These are phyloP conservation scores for Chimonanthus salicifolius DNA, from an alignment of 164 flowering plant species.

Conservation along the genomic window DNA sequence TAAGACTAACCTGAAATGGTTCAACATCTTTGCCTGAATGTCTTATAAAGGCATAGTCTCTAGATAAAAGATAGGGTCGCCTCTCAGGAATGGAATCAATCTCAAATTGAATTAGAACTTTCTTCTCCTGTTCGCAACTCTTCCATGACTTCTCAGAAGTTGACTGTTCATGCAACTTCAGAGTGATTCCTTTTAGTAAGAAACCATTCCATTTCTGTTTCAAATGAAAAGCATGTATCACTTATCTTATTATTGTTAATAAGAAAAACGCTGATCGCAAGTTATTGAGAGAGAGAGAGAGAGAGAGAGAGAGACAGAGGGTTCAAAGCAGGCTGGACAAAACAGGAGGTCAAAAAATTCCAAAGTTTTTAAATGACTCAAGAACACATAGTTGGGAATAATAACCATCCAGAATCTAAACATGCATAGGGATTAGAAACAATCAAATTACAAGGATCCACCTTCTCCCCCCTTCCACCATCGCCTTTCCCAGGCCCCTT, in stretches of 20 bases:
- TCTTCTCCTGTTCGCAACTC: conserved; percentile 11
- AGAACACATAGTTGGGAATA: neutral
- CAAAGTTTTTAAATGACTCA: neutral
- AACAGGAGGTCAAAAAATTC: no score
- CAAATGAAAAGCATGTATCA: neutral
- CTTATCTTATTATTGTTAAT: neutral
- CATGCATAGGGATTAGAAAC: neutral
- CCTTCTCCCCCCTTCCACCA: neutral
- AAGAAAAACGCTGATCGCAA: neutral
- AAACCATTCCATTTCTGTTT: conserved; percentile 39
- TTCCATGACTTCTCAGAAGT: conserved; percentile 5
- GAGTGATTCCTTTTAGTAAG: conserved; percentile 16
- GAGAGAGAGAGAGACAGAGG: neutral
- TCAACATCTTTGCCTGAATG: conserved; percentile 17
- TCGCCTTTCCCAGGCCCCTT: no score
- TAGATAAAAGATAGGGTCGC: conserved; percentile 41
- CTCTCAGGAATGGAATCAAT: conserved; percentile 27
- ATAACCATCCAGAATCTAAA: neutral
- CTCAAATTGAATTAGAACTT: conserved; percentile 24
- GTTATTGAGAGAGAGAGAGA: neutral
- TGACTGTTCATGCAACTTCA: conserved; percentile 23
- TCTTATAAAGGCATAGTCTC: conserved; percentile 29
- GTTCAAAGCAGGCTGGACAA: no score
- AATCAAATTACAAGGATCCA: neutral
- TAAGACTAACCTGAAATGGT: conserved; percentile 27